Evolutionary conservation across 495 filamentous ascomycete genomes (phyloP), one percentile per base, ranked within the genome.

Genomic region (Tuber aestivum): DNA sequence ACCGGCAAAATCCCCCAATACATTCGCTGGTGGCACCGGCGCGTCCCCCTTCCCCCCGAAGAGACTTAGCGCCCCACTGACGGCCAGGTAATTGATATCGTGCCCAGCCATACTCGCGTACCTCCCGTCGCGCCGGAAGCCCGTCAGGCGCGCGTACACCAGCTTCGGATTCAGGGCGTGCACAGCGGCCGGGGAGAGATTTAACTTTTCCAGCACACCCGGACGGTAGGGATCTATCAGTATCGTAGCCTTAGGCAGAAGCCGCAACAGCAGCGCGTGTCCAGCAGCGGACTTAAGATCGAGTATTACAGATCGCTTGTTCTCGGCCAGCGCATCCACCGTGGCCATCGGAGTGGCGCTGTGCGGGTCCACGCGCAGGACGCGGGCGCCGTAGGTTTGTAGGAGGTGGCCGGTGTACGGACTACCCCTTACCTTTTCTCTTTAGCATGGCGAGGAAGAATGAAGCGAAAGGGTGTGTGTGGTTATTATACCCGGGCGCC

Each of bases 11-110:
- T 98, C 95, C 0, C 88, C 95, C 0, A 97, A 84, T 27, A 98
- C 87, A 77, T 98, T 98, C 0, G 86, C 90, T 7, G 95, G 95
- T 10, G 94, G 87, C 72, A 91, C 89, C 10, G 95, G 95, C 70
- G 89, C 90, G 76, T 90, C 88, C 5, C 87, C 88, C 38, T 84
- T 84, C 0, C 91, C 86, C 0, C 95, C 95, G 0, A 98, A 87
- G 84, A 96, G 86, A 2, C 87, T 87, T 21, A 98, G 84, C 0
- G 92, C 91, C 0, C 95, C 95, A 1, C 91, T 92, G 0, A 97
- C 93, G 45, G 94, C 92, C 37, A 98, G 90, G 84, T 97, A 98
- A 82, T 98, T 98, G 83, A 98, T 97, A 83, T 98, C 95, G 79
- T 98, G 95, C n/a, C 95, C 94, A 0, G 95, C 95, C 94, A 97